phyloP scores from a whole-genome alignment of 2,329 filamentous ascomycete species.

The Zelopaecilomyces penicillatus region DNA sequence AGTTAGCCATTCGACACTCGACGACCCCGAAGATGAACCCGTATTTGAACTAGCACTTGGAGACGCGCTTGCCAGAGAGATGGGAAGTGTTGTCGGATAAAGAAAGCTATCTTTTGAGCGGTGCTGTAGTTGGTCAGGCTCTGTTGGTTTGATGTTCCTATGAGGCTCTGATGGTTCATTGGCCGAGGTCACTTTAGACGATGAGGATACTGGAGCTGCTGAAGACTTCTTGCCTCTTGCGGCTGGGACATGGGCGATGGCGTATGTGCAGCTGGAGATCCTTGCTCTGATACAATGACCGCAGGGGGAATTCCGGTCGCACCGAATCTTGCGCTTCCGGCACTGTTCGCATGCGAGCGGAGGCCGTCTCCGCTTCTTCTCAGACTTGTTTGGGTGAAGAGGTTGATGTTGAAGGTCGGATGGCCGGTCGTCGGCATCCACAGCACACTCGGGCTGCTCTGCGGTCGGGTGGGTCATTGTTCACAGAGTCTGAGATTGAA shows the following conservation, averaged over 20 bases:
- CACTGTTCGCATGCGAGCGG: slow-evolving; percentile 48
- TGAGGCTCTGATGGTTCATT: background rate
- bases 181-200: background rate
- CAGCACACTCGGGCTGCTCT: no score
- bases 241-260: slow-evolving; percentile 25
- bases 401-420: no score
- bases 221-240: slow-evolving; percentile 16
- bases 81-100: no score
- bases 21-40: slow-evolving; percentile 17
- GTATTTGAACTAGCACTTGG: slow-evolving; percentile 19
- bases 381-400: slow-evolving; percentile 7
- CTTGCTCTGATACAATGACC: slow-evolving; percentile 50
- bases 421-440: no score
- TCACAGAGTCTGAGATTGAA: no score
- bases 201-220: background rate
- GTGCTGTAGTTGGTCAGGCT: background rate
- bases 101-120: no score
- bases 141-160: slow-evolving; percentile 3
- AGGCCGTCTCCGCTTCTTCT: slow-evolving; percentile 31
- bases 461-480: no score
- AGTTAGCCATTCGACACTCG: slow-evolving; percentile 25
- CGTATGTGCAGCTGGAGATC: slow-evolving; percentile 47
- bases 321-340: slow-evolving; percentile 52
- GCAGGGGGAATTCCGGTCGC: slow-evolving; percentile 51
- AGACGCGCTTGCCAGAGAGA: slow-evolving; percentile 6